Percentiles rank a stretch among this genome's conserved stretches.
phyloP scores from a whole-genome alignment of 2,329 filamentous ascomycete genomes.

The Teratosphaeria gauchensis region DNA sequence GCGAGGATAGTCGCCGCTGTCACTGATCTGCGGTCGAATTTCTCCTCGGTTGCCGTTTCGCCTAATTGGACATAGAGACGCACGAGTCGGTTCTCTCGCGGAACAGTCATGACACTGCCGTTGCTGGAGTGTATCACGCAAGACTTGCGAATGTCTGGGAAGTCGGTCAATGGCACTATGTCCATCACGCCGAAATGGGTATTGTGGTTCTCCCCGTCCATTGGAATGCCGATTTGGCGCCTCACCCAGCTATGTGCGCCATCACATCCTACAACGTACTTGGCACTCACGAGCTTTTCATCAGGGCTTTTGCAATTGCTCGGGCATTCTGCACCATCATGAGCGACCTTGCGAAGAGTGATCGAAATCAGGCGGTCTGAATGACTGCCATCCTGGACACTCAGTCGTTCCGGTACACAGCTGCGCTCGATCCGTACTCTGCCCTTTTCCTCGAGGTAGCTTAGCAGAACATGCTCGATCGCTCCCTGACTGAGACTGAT shows the following conservation, averaged over 20 bases:
- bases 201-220: conserved; percentile 21
- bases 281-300: conserved; percentile 39
- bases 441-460: conserved; percentile 34
- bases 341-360: conserved; percentile 31
- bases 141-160: conserved; percentile 66
- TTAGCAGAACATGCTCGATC: conserved; percentile 47
- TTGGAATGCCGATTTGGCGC: conserved; percentile 28
- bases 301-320: conserved; percentile 26
- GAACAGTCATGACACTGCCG: conserved; percentile 69
- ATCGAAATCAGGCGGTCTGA: conserved; percentile 42
- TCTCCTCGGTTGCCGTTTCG: conserved; percentile 34
- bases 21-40: conserved; percentile 56
- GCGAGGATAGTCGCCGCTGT: conserved; percentile 50
- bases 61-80: conserved; percentile 18
- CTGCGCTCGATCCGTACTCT: conserved; percentile 51
- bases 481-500: conserved; percentile 59
- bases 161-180: conserved; percentile 19
- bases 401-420: conserved; percentile 41
- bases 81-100: conserved; percentile 42
- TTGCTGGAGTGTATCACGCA: conserved; percentile 60
- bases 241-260: conserved; percentile 63
- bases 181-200: conserved; percentile 24
- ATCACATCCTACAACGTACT: conserved; percentile 63
- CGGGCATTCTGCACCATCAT: conserved; percentile 47
- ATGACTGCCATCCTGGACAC: not conserved